A percentile compares a stretch with the other conserved stretches of the same genome.
These are phyloP conservation scores for Marchantia paleacea DNA, from an alignment of 225 moss, liverwort and hornwort genomes.

Conservation along the genomic window DNA sequence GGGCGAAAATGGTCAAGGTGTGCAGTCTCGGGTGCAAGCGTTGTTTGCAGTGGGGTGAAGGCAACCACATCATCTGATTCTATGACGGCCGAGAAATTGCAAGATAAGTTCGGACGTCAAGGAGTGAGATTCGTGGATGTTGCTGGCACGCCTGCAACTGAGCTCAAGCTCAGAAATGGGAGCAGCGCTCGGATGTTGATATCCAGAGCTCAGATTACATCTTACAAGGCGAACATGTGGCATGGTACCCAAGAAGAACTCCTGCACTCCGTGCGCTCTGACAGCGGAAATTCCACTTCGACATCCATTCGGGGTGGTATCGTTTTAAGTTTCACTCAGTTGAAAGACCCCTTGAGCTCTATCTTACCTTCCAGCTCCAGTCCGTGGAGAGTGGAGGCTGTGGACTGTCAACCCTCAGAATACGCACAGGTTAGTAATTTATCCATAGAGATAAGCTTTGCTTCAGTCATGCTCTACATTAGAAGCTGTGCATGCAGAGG, in stretches of 20 bases:
- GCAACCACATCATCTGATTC: background rate
- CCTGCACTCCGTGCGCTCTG: constrained; percentile 44
- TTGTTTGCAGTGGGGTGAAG: background rate
- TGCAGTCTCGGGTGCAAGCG: background rate
- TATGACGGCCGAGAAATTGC: constrained; percentile 37
- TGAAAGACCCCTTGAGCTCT: constrained; percentile 31
- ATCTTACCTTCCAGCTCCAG: constrained; percentile 29
- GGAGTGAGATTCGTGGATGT: constrained; percentile 65
- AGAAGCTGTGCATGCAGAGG: background rate
- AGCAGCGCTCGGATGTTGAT: constrained; percentile 55
- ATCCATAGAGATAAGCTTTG: background rate
- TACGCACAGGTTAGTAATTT: constrained; percentile 58
- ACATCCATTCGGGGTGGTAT: constrained; percentile 55
- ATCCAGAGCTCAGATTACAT: constrained; percentile 52
- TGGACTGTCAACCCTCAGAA: constrained; percentile 44
- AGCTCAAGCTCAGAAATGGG: constrained; percentile 59
- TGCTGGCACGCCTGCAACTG: constrained; percentile 45
- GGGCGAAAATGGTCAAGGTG: background rate
- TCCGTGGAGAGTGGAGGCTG: constrained; percentile 66
- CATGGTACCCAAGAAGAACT: constrained; percentile 74
- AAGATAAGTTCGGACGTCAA: constrained; percentile 51
- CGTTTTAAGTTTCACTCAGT: constrained; percentile 46
- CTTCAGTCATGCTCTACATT: background rate
- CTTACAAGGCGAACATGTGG: constrained; percentile 74
- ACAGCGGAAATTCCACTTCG: constrained; percentile 19